A percentile compares a stretch with the other conserved stretches of the same genome.
Conservation (phyloP, 2,329 filamentous ascomycete species). For the Calonectria pauciramosa region DNA sequence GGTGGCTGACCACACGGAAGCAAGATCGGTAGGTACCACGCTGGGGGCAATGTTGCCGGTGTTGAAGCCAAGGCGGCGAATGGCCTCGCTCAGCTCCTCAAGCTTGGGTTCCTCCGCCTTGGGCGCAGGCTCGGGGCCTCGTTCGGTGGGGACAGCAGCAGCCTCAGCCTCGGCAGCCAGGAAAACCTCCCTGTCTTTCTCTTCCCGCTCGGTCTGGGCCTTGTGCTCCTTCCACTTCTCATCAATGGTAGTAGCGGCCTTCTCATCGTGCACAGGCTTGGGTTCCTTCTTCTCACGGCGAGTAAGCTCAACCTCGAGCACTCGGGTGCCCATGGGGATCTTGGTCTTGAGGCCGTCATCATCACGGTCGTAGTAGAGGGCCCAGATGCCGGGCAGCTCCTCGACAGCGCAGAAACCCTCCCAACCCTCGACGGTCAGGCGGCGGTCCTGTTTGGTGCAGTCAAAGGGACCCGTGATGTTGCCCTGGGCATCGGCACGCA, state of each 20-base stretch:
- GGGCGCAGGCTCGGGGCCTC: not conserved
- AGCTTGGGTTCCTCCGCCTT: slow-evolving; percentile 29
- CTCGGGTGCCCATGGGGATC: slow-evolving; percentile 60
- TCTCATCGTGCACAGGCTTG: slow-evolving; percentile 40
- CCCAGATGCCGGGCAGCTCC: slow-evolving; percentile 58
- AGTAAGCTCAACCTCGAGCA: slow-evolving; percentile 69
- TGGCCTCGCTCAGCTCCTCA: slow-evolving; percentile 38
- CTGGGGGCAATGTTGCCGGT: slow-evolving; percentile 22
- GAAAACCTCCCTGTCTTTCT: slow-evolving; percentile 40
- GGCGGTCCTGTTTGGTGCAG: slow-evolving; percentile 65
- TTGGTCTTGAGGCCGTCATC: slow-evolving; percentile 60
- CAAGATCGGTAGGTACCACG: slow-evolving; percentile 39
- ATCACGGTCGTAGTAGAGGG: slow-evolving; percentile 63
- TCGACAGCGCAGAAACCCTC: slow-evolving; percentile 65
- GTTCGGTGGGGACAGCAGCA: slow-evolving; percentile 4
- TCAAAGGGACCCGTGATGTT: slow-evolving; percentile 64
- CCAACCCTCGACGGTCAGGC: slow-evolving; percentile 64
- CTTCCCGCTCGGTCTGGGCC: slow-evolving; percentile 36
- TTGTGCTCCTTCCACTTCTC: slow-evolving; percentile 49
- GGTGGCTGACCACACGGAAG: slow-evolving; percentile 40
- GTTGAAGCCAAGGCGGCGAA: slow-evolving; percentile 35
- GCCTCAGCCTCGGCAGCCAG: slow-evolving; percentile 35
- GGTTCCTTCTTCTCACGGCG: slow-evolving; percentile 61
- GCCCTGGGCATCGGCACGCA: slow-evolving; percentile 57
- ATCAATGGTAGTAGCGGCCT: slow-evolving; percentile 40